Conservation (phyloP, 768 basidiomycete genomes). For the Psilocybe azurescens region DNA sequence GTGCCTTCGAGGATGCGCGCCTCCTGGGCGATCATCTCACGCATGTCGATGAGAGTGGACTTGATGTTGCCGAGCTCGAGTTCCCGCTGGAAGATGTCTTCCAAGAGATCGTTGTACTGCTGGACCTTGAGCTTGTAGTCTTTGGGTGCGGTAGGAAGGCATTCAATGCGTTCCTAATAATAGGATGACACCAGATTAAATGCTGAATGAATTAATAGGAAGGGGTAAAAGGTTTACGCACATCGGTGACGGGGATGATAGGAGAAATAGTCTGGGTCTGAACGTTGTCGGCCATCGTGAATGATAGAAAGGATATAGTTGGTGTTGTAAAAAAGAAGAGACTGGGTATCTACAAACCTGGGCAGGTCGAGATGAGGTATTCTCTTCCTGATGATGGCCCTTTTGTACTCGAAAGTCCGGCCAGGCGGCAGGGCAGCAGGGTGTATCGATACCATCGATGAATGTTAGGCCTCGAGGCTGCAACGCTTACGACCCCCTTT, state of each 20-base stretch:
- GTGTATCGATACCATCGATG: constrained; percentile 22
- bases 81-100: constrained; percentile 39
- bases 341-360: constrained; percentile 18
- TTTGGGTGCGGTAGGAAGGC: constrained; percentile 25
- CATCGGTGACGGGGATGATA: constrained; percentile 42
- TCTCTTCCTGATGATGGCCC: constrained; percentile 1
- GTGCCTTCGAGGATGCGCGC: constrained; percentile 23
- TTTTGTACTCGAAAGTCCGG: constrained; percentile 23
- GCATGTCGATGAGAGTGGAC: constrained; percentile 35
- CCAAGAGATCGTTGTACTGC: constrained; percentile 38
- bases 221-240: constrained; percentile 17
- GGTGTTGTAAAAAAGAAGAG: constrained; percentile 10
- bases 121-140: constrained; percentile 36
- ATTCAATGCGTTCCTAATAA: constrained; percentile 35
- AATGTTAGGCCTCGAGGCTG: constrained; percentile 23
- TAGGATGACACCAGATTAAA: constrained; percentile 3
- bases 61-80: constrained; percentile 38
- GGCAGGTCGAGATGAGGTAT: constrained; percentile 25
- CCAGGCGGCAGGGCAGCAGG: constrained; percentile 12
- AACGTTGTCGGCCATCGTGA: constrained; percentile 24
- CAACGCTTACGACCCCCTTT: constrained; percentile 5
- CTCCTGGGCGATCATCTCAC: constrained; percentile 36
- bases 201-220: constrained; percentile 1
- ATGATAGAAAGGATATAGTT: constrained; percentile 11
- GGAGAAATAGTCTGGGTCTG: constrained; percentile 28